Conservation (phyloP, 2,329 filamentous ascomycete species). For the Apiospora saccharicola region DNA sequence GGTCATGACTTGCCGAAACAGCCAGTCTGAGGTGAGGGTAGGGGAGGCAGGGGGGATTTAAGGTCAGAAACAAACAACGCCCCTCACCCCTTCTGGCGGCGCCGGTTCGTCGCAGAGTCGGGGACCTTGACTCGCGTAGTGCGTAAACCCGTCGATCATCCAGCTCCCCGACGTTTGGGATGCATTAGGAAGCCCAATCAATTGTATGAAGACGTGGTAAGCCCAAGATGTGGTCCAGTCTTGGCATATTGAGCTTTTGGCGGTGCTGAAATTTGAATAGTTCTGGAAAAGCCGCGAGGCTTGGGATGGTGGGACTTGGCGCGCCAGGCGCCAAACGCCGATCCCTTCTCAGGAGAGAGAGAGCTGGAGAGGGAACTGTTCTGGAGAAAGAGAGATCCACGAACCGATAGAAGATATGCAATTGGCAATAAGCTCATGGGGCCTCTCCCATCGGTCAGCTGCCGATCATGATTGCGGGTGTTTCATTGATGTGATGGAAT, state of each 20-base stretch:
- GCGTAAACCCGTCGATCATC: slow-evolving; percentile 3
- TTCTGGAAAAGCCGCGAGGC: background rate
- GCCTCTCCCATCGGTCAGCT: background rate
- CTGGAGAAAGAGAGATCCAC: background rate
- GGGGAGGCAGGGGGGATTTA: background rate
- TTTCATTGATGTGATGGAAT: background rate
- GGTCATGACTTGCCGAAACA: background rate
- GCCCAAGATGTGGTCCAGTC: background rate
- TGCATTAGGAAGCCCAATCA: no score
- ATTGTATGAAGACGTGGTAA: background rate
- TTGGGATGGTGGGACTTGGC: background rate
- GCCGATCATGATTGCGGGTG: slow-evolving; percentile 4
- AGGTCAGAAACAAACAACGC: slow-evolving; percentile 1
- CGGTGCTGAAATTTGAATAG: background rate
- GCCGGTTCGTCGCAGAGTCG: background rate
- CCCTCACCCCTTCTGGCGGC: background rate
- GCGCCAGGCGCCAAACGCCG: background rate
- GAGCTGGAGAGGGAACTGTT: background rate
- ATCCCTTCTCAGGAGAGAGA: background rate
- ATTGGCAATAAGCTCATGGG: slow-evolving; percentile 12
- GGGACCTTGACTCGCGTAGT: background rate
- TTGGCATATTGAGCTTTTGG: background rate
- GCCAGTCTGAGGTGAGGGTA: background rate
- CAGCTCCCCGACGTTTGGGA: background rate
- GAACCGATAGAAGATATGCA: background rate